These are phyloP conservation scores for Solanum rostratum DNA, from an alignment of 257 asterid species.

Conservation along the genomic window DNA sequence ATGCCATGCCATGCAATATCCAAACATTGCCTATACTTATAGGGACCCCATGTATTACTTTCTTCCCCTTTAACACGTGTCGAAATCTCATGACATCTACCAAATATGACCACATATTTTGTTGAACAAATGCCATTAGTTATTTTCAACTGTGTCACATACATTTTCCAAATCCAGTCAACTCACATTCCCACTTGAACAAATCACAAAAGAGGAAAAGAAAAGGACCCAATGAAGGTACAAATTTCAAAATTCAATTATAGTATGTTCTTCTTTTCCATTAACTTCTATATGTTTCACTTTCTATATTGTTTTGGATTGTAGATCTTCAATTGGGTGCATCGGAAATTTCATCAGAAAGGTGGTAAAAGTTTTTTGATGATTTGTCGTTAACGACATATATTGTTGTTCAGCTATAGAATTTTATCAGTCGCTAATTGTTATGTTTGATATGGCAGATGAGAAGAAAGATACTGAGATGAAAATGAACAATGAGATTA, in stretches of 20 bases:
- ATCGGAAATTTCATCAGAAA: slow-evolving; percentile 44
- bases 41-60: background rate
- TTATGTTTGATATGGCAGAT: background rate
- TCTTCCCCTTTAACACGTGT: background rate
- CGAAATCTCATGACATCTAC: background rate
- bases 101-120: background rate
- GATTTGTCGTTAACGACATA: background rate
- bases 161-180: slow-evolving; percentile 17
- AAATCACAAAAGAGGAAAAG: background rate
- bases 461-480: slow-evolving; percentile 15
- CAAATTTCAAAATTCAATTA: background rate
- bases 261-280: background rate
- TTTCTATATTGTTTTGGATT: background rate
- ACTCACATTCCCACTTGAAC: slow-evolving; percentile 2
- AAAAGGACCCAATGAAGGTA: slow-evolving; percentile 27
- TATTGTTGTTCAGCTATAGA: background rate
- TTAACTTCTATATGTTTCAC: background rate
- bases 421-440: background rate
- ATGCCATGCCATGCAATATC: background rate
- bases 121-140: background rate
- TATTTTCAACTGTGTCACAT: background rate
- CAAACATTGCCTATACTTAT: background rate
- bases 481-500: background rate
- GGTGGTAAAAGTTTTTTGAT: slow-evolving; percentile 10
- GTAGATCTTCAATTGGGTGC: slow-evolving; percentile 87